These are phyloP conservation scores for Calocybe indica DNA, from an alignment of 768 basidiomycete species.

Conservation along the genomic window DNA sequence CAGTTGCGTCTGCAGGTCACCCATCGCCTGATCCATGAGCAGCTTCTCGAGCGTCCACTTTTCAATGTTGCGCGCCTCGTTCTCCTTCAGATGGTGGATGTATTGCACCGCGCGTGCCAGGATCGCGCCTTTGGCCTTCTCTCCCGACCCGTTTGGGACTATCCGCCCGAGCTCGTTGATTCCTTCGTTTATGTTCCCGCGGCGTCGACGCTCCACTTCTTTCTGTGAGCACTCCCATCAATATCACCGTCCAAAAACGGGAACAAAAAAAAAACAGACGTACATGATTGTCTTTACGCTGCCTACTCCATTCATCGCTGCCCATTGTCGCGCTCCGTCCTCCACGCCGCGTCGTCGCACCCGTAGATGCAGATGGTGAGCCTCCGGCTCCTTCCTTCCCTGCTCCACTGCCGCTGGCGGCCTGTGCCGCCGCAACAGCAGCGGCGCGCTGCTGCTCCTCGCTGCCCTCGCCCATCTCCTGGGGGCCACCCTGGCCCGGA, in stretches of 20 bases:
- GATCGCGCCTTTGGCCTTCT: slow-evolving; percentile 87
- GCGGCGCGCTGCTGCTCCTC: slow-evolving; percentile 15
- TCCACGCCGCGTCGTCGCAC: slow-evolving; percentile 31
- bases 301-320: slow-evolving; percentile 73
- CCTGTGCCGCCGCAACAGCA: slow-evolving; percentile 7
- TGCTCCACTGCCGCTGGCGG: slow-evolving; percentile 6
- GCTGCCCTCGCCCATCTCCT: slow-evolving; percentile 19
- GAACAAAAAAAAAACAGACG: slow-evolving; percentile 15
- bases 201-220: slow-evolving; percentile 93
- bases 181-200: slow-evolving; percentile 95
- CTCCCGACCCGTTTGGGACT: slow-evolving; percentile 82
- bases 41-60: slow-evolving; percentile 93
- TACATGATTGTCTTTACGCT: slow-evolving; percentile 81
- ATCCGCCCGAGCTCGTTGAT: slow-evolving; percentile 89
- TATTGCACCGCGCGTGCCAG: slow-evolving; percentile 86
- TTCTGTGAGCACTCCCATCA: slow-evolving; percentile 50
- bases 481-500: slow-evolving; percentile 9
- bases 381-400: not conserved
- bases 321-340: slow-evolving; percentile 60
- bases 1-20: slow-evolving; percentile 75
- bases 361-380: slow-evolving; percentile 3
- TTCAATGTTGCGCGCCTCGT: slow-evolving; percentile 86
- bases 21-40: slow-evolving; percentile 90
- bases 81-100: slow-evolving; percentile 87
- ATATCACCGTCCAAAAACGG: not conserved